Evolutionary conservation across 2,329 filamentous ascomycete species (phyloP).

Genomic region (Didymella pinodella): DNA sequence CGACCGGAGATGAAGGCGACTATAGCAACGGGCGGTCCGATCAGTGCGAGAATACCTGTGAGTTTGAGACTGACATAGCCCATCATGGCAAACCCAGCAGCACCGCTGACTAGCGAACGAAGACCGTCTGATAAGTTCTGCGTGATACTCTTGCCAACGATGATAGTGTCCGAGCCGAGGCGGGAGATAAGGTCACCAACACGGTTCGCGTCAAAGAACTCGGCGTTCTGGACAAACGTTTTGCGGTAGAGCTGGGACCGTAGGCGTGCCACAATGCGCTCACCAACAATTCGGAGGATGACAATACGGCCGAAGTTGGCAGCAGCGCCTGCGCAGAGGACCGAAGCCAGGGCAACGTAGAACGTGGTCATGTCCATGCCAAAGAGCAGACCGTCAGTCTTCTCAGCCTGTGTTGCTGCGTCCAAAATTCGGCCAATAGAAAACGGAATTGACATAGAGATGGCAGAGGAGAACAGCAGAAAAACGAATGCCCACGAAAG

Average conservation of each 20-base stretch:
- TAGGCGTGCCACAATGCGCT: conserved; percentile 89
- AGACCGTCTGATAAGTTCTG: conserved; percentile 98
- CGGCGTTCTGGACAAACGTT: conserved; percentile 96
- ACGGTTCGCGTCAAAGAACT: conserved; percentile 98
- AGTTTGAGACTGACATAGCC: conserved; percentile 92
- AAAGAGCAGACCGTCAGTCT: conserved; percentile 73
- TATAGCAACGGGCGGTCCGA: conserved; percentile 90
- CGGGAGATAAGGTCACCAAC: conserved; percentile 96
- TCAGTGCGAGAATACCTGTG: conserved; percentile 82
- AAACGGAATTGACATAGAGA: conserved; percentile 96
- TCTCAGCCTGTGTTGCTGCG: conserved; percentile 77
- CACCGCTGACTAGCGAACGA: conserved; percentile 86
- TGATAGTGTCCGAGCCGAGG: conserved; percentile 93
- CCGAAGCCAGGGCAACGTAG: conserved; percentile 76
- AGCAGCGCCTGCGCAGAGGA: conserved; percentile 82
- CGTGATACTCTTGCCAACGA: conserved; percentile 98
- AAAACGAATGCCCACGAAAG: conserved; percentile 84
- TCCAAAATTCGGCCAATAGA: conserved; percentile 96
- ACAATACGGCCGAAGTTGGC: conserved; percentile 96
- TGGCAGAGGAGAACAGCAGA: conserved; percentile 85
- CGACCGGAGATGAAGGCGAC: conserved; percentile 92
- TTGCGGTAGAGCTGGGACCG: conserved; percentile 88
- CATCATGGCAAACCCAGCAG: conserved; percentile 91
- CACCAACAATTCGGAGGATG: conserved; percentile 90
- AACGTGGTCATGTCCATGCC: conserved; percentile 87